phyloP scores from a whole-genome alignment of 805 yeast genomes.

The Myxozyma lipomycoides region DNA sequence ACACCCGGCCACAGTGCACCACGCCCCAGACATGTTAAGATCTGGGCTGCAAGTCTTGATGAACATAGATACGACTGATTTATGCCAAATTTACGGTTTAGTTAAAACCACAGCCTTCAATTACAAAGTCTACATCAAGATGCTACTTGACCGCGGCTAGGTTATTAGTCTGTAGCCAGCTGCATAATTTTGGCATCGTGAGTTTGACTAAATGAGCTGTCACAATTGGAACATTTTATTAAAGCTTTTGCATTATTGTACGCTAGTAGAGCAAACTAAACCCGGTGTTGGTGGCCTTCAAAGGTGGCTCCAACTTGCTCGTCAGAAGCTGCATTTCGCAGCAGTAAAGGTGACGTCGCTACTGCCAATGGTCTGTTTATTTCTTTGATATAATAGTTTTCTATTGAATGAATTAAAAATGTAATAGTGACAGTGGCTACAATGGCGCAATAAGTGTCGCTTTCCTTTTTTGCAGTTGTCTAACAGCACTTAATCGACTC shows the following conservation, averaged over 20 bases:
- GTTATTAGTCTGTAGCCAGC: slow-evolving; percentile 49
- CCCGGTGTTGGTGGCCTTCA: slow-evolving; percentile 69
- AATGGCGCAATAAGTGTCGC: no score
- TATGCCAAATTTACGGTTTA: no score
- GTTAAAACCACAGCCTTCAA: no score
- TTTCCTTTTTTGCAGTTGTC: no score
- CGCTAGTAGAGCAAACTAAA: slow-evolving; percentile 62
- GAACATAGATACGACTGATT: no score
- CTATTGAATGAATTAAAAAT: slow-evolving; percentile 51
- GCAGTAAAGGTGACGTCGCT: slow-evolving; percentile 51
- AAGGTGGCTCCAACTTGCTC: slow-evolving; percentile 60
- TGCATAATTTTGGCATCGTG: slow-evolving; percentile 56
- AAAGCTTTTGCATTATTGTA: slow-evolving; percentile 36
- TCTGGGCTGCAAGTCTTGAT: no score
- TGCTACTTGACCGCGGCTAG: slow-evolving; percentile 47
- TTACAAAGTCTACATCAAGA: slow-evolving; percentile 43
- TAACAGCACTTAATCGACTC: slow-evolving; percentile 35
- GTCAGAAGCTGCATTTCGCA: slow-evolving; percentile 46
- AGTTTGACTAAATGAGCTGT: no score
- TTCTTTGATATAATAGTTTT: slow-evolving; percentile 48
- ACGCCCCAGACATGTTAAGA: no score
- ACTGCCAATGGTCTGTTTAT: slow-evolving; percentile 52
- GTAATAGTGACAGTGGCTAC: no score
- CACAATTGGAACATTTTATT: no score
- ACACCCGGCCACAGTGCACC: no score